Percentiles rank a stretch among this genome's conserved stretches.
phyloP scores from a whole-genome alignment of 208 protist genomes.

The Leishmania tarentolae region DNA sequence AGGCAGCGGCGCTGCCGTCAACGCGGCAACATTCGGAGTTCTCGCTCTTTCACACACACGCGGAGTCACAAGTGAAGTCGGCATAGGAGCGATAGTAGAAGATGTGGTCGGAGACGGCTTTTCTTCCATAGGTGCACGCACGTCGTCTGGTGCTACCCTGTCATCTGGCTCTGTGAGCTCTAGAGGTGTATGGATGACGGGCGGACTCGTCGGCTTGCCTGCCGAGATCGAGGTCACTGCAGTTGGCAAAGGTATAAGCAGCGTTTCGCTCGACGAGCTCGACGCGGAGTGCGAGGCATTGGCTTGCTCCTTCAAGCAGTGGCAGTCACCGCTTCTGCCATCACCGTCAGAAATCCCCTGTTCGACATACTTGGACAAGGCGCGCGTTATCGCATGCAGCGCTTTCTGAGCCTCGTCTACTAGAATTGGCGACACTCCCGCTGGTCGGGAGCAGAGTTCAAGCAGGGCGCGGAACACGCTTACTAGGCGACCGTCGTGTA shows the following conservation, averaged over 20 bases:
- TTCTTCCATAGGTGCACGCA: background rate
- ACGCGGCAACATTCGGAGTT: background rate
- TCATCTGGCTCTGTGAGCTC: conserved; percentile 4
- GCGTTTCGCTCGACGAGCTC: conserved; percentile 13
- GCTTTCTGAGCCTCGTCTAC: conserved; percentile 54
- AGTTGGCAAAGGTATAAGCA: conserved; percentile 20
- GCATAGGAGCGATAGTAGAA: background rate
- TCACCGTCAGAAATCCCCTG: conserved; percentile 5
- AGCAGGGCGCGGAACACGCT: conserved; percentile 56
- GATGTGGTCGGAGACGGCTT: background rate
- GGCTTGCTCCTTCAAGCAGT: background rate
- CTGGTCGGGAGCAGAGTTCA: conserved; percentile 37
- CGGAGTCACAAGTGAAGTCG: background rate
- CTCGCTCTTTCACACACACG: background rate
- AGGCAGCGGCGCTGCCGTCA: background rate
- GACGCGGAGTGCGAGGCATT: conserved; percentile 6
- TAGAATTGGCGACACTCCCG: conserved; percentile 37
- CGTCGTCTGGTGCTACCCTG: background rate
- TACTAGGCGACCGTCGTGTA: conserved; percentile 52
- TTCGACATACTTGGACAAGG: conserved; percentile 64
- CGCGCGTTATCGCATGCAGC: conserved; percentile 52
- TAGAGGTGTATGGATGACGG: conserved; percentile 5
- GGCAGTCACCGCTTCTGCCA: background rate
- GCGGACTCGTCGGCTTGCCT: background rate
- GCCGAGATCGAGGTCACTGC: background rate